Conservation (phyloP, 1,139 yeast genomes). For the Blastobotrys elegans region DNA sequence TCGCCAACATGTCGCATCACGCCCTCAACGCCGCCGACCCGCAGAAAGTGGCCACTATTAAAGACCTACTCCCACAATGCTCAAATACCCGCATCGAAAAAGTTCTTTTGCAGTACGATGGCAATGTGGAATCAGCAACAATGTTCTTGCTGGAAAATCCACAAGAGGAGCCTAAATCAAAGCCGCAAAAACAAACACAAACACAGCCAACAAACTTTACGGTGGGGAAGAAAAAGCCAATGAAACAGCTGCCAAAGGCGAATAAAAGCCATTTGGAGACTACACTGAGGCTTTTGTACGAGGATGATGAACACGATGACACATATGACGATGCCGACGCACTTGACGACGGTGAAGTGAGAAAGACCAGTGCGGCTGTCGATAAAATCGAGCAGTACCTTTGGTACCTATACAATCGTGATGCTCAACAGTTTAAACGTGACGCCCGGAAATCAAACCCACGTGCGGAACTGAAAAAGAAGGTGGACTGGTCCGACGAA, state of each 20-base stretch:
- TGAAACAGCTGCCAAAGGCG: constrained; percentile 41
- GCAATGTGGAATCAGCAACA: constrained; percentile 56
- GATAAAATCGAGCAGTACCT: constrained; percentile 46
- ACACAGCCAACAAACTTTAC: neutral
- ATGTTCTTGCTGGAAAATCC: constrained; percentile 54
- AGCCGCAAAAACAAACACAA: constrained; percentile 14
- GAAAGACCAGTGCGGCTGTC: constrained; percentile 23
- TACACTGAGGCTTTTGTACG: constrained; percentile 51
- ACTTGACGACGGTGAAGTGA: constrained; percentile 21
- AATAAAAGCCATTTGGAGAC: constrained; percentile 49
- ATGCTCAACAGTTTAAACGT: constrained; percentile 50
- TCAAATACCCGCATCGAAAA: constrained; percentile 1
- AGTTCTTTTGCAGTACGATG: constrained; percentile 42
- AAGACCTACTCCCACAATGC: constrained; percentile 30
- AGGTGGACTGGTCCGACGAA: constrained; percentile 74
- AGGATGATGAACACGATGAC: constrained; percentile 79
- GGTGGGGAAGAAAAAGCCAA: neutral
- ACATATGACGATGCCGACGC: constrained; percentile 73
- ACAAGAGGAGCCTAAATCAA: neutral
- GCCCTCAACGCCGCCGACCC: constrained; percentile 9
- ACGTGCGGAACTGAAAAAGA: constrained; percentile 49
- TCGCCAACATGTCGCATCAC: constrained; percentile 11
- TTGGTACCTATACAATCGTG: constrained; percentile 47
- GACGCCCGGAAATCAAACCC: constrained; percentile 46
- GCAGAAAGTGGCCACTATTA: constrained; percentile 20